Evolutionary conservation across 2,329 filamentous ascomycete species (phyloP), one percentile per base, ranked within the genome.

Genomic region (Cercospora janseana): DNA sequence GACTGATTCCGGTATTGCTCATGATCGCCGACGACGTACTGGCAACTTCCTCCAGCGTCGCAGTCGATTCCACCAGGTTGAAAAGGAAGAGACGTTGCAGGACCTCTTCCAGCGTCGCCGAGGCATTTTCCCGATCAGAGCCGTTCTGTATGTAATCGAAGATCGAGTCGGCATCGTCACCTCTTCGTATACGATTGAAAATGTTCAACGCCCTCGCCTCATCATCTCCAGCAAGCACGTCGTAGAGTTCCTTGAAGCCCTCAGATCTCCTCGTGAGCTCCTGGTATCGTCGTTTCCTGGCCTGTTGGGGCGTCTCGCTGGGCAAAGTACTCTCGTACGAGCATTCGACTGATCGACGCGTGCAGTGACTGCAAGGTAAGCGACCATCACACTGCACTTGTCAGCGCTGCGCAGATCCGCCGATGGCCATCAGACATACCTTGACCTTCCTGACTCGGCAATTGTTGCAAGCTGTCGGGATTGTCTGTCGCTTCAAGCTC

Each of bases 381-480:
- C 23, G 20, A n/a, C 46, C 46, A 21, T 42, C 37, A 13, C 46
- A 49, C 46, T 49, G 27, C 13, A 4, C 3, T 15, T 18, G 28
- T 49, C 29, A 49, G 15, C 20, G 34, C 7, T n/a, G 10, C n/a
- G 23, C 8, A n/a, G 20, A 15, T 15, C 12, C 13, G 1, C 7
- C 8, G 6, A n/a, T 10, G 34, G 16, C 5, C 12, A 4, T 4
- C 13, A n/a, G 8, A 34, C 27, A 1, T 43, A 43, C 46, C 29
- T 49, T 49, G 27, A 49, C 46, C 13, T 49, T 49, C 18, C 43
- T 49, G 13, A 8, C 20, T 24, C 46, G 26, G 28, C 46, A 49
- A 24, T 49, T 49, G 10, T 49, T 18, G 26, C 46, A 49, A 3
- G 46, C 46, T 4, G 46, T 42, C 12, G 46, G 37, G 2, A 49